phyloP scores from a whole-genome alignment of 257 asterid species.

The Anisodus acutangulus region DNA sequence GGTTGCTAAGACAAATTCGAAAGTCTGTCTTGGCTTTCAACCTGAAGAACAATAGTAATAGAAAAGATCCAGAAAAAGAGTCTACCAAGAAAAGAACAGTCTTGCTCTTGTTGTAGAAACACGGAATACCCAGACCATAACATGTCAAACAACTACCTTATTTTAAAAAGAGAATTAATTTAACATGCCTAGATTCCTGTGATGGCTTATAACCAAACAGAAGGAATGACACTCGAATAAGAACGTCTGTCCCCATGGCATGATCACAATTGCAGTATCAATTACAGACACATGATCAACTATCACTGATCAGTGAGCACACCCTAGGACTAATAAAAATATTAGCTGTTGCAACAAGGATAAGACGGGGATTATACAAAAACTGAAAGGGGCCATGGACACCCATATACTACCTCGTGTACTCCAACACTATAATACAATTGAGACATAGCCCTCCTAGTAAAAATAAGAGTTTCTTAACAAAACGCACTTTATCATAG shows the following conservation, averaged over 20 bases:
- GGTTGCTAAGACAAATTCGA: no score
- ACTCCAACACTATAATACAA: background rate
- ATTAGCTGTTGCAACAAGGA: background rate
- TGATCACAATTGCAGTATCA: background rate
- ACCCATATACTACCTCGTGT: background rate
- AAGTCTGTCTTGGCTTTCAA: no score
- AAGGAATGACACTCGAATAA: background rate
- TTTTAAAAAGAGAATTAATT: no score
- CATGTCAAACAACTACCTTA: background rate
- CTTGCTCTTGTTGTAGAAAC: background rate
- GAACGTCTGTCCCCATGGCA: background rate
- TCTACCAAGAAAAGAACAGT: no score
- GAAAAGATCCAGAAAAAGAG: no score
- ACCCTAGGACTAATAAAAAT: background rate
- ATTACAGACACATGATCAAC: background rate
- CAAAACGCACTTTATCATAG: background rate
- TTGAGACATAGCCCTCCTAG: background rate
- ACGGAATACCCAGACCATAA: background rate
- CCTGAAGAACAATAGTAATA: no score
- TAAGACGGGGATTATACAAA: background rate
- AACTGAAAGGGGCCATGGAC: background rate
- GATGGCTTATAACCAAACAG: background rate
- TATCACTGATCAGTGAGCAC: background rate
- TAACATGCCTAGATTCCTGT: background rate
- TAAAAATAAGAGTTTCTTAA: background rate